Evolutionary conservation across 1,139 yeast species (phyloP).

Genomic region (Blastobotrys illinoisensis): DNA sequence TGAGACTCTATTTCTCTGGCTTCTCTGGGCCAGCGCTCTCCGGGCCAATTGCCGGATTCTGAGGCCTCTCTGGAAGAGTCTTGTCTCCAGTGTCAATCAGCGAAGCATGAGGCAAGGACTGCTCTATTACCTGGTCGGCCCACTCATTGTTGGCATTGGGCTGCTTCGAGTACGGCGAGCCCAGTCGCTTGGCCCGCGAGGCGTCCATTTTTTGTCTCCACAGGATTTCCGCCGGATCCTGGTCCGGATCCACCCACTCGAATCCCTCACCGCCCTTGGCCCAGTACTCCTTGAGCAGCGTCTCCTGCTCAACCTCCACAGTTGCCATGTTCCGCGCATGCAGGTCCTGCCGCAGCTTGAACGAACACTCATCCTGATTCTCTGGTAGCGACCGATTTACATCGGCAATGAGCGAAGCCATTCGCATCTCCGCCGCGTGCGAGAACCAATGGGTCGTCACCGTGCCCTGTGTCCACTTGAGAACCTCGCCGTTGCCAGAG

Average conservation of each 20-base stretch:
- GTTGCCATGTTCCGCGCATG: conserved; percentile 35
- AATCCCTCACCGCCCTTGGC: conserved; percentile 69
- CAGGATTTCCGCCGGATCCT: conserved; percentile 64
- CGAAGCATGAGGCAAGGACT: conserved; percentile 29
- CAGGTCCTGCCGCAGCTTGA: conserved; percentile 29
- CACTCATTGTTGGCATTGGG: conserved; percentile 20
- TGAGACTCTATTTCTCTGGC: conserved; percentile 1
- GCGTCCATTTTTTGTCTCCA: conserved; percentile 43
- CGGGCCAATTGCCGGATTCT: not conserved
- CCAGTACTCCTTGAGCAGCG: conserved; percentile 58
- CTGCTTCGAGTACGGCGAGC: conserved; percentile 20
- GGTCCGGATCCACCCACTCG: conserved; percentile 78
- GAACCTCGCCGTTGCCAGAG: conserved; percentile 53
- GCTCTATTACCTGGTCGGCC: conserved; percentile 23
- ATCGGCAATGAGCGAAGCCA: conserved; percentile 61
- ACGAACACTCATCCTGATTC: conserved; percentile 35
- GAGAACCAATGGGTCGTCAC: conserved; percentile 60
- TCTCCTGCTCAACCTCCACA: conserved; percentile 69
- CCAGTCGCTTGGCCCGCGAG: conserved; percentile 20
- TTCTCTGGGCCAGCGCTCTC: not conserved
- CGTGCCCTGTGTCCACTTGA: conserved; percentile 63
- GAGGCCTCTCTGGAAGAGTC: not conserved
- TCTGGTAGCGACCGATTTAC: conserved; percentile 46
- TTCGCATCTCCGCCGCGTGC: conserved; percentile 63
- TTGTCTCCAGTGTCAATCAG: conserved; percentile 21